phyloP scores from a whole-genome alignment of 1,284 basidiomycete species.

The Ustilago nuda region DNA sequence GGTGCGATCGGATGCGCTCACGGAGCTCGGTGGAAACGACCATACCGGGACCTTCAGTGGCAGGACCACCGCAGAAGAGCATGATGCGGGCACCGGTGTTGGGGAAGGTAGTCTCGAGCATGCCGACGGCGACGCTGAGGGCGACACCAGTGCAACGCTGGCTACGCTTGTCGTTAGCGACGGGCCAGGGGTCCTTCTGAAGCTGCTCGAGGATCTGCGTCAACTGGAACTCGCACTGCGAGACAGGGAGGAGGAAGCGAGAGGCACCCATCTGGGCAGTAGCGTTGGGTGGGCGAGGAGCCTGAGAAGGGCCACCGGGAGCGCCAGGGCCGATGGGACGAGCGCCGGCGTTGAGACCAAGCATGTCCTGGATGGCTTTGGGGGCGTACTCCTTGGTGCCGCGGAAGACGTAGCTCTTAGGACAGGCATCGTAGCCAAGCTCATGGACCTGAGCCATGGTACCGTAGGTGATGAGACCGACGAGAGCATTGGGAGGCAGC shows the following conservation, averaged over 20 bases:
- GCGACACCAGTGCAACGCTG: conserved; percentile 96
- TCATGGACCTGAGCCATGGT: conserved; percentile 99
- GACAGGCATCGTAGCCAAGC: conserved; percentile 94
- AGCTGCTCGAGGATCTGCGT: conserved; percentile 92
- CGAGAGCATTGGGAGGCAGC: conserved; percentile 91
- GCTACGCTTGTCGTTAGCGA: conserved; percentile 93
- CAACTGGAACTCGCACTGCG: conserved; percentile 95
- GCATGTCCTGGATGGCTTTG: conserved; percentile 99
- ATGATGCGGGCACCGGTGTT: conserved; percentile 97
- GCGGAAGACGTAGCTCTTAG: conserved; percentile 98
- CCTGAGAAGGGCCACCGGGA: conserved; percentile 70
- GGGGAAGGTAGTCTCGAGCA: conserved; percentile 94
- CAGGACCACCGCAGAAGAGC: conserved; percentile 95
- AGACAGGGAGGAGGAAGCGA: conserved; percentile 91
- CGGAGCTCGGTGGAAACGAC: conserved; percentile 95
- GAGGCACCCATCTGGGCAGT: conserved; percentile 79
- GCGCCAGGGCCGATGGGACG: conserved; percentile 72
- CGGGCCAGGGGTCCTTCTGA: conserved; percentile 94
- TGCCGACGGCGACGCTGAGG: conserved; percentile 90
- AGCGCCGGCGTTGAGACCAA: conserved; percentile 78
- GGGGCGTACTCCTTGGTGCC: conserved; percentile 98
- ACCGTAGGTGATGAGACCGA: conserved; percentile 94
- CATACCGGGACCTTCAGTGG: conserved; percentile 95
- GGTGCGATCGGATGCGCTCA: conserved; percentile 97
- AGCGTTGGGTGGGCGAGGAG: conserved; percentile 79